Base-by-base conservation (phyloP, 768 basidiomycete genomes). In the Suillus alpinus region DNA sequence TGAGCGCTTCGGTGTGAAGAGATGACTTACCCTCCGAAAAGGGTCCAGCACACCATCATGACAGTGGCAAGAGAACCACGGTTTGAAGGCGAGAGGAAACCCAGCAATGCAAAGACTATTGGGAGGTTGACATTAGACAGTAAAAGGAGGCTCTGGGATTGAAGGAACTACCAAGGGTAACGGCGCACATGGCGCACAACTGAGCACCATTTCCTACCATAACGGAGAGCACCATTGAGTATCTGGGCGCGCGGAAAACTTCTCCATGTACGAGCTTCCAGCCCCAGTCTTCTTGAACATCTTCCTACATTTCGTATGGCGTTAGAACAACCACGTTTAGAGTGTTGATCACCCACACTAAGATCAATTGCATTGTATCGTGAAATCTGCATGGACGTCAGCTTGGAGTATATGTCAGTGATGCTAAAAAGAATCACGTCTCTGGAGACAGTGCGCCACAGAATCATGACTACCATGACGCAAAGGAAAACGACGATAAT, bases 191-290 rank as follows among this genome's bases (percentile, higher is more conserved):
- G 12, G 89, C 84, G 63, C 85, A 86, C 6, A 95, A 76, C 70
- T 97, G 95, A 32, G 86, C 78, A n/a, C 71, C 71, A 68, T 94
- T 98, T 12, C 96, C 96, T n/a, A 91, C 87, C 75, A 95, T 82
- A 40, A 94, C 83, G 3, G 94, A 88, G 8, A 98, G 77, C 8
- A 89, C 64, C 81, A 95, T 85, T 0, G 94, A 86, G 57, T 88
- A 82, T 49, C 77, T 76, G 1, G 96, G 96, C 1, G 88, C 79
- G 23, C 96, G 85, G 81, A 98, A 98, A 18, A 98, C 92, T 75
- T 98, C 96, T 23, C 94, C 95, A 66, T 97, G 94, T 26, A 98
- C 87, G 18, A 98, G 84, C 70, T 98, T 98, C 96, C 96, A 98
- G 2, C 96, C 96, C 84, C 89, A 96, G 67, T 98, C 96, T 77